Base-by-base conservation (phyloP, 768 basidiomycete species). In the Podaxis sp. region DNA sequence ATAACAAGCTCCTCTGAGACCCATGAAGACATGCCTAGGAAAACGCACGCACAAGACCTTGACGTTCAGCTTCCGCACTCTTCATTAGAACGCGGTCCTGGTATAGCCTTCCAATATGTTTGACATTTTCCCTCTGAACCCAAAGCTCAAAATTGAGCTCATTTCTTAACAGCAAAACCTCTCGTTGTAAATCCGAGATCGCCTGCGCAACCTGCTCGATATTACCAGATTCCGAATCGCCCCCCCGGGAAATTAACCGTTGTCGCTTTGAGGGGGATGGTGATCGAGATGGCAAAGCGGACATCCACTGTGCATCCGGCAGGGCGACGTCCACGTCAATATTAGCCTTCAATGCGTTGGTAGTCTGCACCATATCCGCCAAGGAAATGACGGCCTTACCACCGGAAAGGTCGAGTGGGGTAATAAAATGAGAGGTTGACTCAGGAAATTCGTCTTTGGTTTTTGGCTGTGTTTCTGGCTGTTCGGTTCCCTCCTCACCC, bases 101-200 rank as follows among this genome's bases (percentile, higher is more conserved):
- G 68, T 91, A 89, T 48, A 95, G 76, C 44, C 88, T 82, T n/a
- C 88, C 90, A 55, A 95, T 89, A 69, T 94, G 91, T 70, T 87
- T 85, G 56, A 89, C 82, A 63, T 93, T 92, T 73, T 93, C 88
- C 65, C 90, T 81, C 62, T 90, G 87, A 46, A 90, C 76, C 90
- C 92, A 95, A 26, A 88, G 78, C 75, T 95, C 90, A 64, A 94
- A 92, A 70, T 93, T 92, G 46, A 95, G 84, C 66, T 95, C 92
- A 70, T 87, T 92, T 54, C 89, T 81, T 30, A 95, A 77, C 30
- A 93, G 73, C 2, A 93, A 73, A 1, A 90, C 80, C 69, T 95
- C 91, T 49, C 89, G 80, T 72, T 95, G 93, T 62, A 95, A 76
- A 5, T 77, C 80, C 13, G 87, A 82, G 33, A 95, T 85, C 8